Base-by-base conservation (phyloP, 176 grass and related monocot species). In the Zea luxurians region DNA sequence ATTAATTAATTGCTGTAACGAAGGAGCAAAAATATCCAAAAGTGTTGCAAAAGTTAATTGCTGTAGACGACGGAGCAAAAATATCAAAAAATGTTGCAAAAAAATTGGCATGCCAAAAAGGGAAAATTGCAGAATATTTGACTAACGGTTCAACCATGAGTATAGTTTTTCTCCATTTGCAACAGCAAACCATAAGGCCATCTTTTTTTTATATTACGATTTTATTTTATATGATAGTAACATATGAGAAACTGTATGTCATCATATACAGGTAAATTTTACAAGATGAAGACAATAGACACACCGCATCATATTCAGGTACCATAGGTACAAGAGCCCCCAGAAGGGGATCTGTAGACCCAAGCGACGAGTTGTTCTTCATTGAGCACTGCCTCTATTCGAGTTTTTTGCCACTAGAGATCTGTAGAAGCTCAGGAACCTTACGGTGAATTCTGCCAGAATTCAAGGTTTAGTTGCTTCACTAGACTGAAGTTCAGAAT, bases 401-500 rank as follows among this genome's bases (percentile, higher is more conserved):
- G 49, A 62, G 50, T 61, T 88, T 85, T 93, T 90, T 21, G 79
- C 68, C 52, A 46, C 63, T 58, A 85, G 12, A 0, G 91, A 90
- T 75, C 77, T 90, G 82, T 90, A 88, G 64, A 80, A 83, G 74
- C 91, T 83, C 79, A 90, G 85, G 82, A 93, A 93, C 65, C 83
- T 90, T n/a, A 89, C 91, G 7, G 75, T 88, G 45, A 93, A 93
- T 83, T 93, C 91, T 93, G 91, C 45, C 5, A 42, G 75, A 35
- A 81, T 66, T 38, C 41, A 83, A 38, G 37, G 48, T 60, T 35
- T 61, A 12, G 63, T 38, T 47, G 64, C 10, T 74, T 55, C 13
- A 43, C 35, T 43, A 35, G 37, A 65, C 18, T 46, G 59, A 3
- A 59, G 7, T 64, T 83, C 43, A 71, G 5, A 61, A 80, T 2